Base-by-base conservation (phyloP, 306 rosid genomes). In the Parietaria judaica region DNA sequence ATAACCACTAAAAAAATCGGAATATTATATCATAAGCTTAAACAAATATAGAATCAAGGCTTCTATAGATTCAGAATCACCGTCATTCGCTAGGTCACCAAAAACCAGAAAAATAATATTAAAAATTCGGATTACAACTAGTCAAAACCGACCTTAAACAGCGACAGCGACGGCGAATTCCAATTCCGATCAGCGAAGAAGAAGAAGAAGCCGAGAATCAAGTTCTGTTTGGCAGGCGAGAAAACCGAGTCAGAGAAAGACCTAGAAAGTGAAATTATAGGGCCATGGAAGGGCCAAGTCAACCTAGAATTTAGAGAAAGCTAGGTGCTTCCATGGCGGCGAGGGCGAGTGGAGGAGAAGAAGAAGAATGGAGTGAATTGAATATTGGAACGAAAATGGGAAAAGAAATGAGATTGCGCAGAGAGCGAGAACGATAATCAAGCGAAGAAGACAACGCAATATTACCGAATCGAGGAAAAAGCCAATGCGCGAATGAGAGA, bases 11-110 rank as follows among this genome's bases (percentile, higher is more conserved):
- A 69, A 70, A 67, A 74, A 75, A 61, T 63, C 64, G 60, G 34
- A 7, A 74, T 78, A 80, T 84, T 86, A 83, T 86, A 80, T 88
- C 88, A 80, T 88, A 95, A 84, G 70, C 78, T 72, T 67, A 74
- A 81, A 77, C 76, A 70, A 66, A 74, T 72, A 45, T 70, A 83
- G 70, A 65, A 37, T 56, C 13, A 37, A 46, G 69, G 75, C n/a
- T n/a, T n/a, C n/a, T 62, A 63, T 67, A 70, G 64, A 70, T 74
- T 78, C 70, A 60, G 72, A 71, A 77, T 75, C 70, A 71, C n/a
- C 51, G 64, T 71, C 71, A 23, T 72, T 68, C 60, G 31, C 31
- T 23, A 23, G 31, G 31, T 23, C 31, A 23, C 31, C 35, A 51
- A 52, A 65, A 72, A 72, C 71, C 76, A 15, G 71, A 65, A 78